A percentile compares a stretch with the other conserved stretches of the same genome.
These are phyloP conservation scores for Vaccinium vitisidaea DNA, from an alignment of 148 eudicot genomes.

Conservation along the genomic window DNA sequence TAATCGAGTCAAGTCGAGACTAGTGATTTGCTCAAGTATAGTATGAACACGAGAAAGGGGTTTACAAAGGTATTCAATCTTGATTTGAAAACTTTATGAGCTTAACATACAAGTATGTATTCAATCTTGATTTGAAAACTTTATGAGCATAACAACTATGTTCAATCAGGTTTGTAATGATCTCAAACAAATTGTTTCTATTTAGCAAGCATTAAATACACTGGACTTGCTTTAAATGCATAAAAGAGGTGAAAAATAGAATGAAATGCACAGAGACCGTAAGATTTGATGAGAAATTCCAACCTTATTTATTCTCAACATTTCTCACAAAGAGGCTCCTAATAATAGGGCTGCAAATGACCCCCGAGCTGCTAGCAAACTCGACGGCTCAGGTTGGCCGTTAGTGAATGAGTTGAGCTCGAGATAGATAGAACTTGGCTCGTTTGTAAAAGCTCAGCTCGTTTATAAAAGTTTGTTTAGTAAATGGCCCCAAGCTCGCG, in stretches of 20 bases:
- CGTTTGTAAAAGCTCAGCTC: neutral
- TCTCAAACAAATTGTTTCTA: neutral
- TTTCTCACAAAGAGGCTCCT: neutral
- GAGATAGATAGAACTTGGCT: neutral
- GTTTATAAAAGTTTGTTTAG: too few relatives aligned
- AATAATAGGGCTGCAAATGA: neutral
- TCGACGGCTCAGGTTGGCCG: too few relatives aligned
- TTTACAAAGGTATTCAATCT: neutral
- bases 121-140: neutral
- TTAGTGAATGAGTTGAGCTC: neutral
- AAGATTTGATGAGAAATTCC: neutral
- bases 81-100: neutral
- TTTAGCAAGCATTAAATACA: neutral
- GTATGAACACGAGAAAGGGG: neutral
- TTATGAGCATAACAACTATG: neutral
- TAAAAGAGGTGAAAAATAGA: neutral
- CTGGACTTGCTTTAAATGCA: neutral
- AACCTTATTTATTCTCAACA: neutral
- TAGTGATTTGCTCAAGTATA: neutral
- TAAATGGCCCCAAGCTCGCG: too few relatives aligned
- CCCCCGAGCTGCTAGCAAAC: neutral
- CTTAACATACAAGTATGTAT: neutral
- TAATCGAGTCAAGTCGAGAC: neutral
- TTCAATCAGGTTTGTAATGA: neutral
- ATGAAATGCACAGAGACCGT: neutral